Evolutionary conservation across 1,139 yeast species (phyloP), one percentile per base, ranked within the genome.

Genomic region (Geotrichum candidum): DNA sequence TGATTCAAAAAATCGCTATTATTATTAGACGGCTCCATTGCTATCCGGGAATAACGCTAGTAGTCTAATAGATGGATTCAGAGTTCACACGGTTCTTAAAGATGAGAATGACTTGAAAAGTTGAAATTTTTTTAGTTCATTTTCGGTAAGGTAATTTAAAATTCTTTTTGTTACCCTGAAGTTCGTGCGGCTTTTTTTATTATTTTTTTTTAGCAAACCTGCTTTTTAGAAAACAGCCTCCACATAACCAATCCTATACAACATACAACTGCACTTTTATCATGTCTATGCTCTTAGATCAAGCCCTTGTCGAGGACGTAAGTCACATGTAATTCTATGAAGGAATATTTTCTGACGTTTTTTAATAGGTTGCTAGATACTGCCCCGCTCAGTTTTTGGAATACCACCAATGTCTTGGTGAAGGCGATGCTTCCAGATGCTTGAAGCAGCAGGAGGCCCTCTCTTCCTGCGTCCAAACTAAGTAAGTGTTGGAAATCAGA

Each of bases 331-430:
- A 45, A 31, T 31, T 33, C 9, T 41, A n/a, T 54, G 18, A 25
- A 45, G 41, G 22, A 27, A 51, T 13, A 13, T 7, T 27, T 18
- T 25, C 7, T 23, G 18, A 45, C 25, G 18, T 3, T 33, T 60
- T 5, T 23, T 10, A 25, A n/a, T 50, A 75, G 78, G 85, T 87
- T 57, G 89, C 90, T 18, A 78, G 82, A 60, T 75, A 78, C 67
- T 87, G 92, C 70, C 90, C 91, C 0, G 83, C 81, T 65, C 82
- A 82, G 68, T 86, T 87, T 67, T 74, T 87, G 60, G 80, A 80
- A 29, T 86, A 85, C 73, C 90, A 87, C 72, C 82, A 82, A 67
- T 87, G 92, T 68, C 80, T 87, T 77, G 76, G 84, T 61, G 77
- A 75, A 27, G 78, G 80, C 53, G 80, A 80, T 65, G 77, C 82